Base-by-base conservation (phyloP, 306 rosid genomes). In the Vicia sativa region DNA sequence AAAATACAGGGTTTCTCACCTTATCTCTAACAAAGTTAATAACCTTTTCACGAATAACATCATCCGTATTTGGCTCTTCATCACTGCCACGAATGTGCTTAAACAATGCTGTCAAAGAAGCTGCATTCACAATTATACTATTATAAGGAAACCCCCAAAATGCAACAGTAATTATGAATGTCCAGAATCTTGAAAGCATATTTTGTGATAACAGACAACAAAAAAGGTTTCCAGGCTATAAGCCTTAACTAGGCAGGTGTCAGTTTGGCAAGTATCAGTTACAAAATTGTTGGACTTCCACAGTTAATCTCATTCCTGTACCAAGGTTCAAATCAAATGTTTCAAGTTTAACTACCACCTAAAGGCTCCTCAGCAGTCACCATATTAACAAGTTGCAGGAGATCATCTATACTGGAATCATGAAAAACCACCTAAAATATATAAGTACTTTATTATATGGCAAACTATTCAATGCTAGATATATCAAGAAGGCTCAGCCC, bases 51-150 rank as follows among this genome's bases (percentile, higher is more conserved):
- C 97, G 99, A 45, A 88, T 85, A 72, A 46, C 73, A 56, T 88
- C 97, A 71, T 86, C 92, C 0, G 88, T 62, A 72, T 83, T 86
- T 52, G 85, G 95, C 73, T 88, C 99, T 69, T 85, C 97, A 75
- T 76, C 87, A 77, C 84, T 83, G 23, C 87, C 91, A 3, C 55
- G 23, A 77, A 90, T 78, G 80, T 90, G 97, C 92, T 93, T 93
- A 79, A 93, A 93, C 81, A 93, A 85, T 42, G 92, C 87, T 12
- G 99, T 80, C 96, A 93, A 79, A 12, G 97, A 93, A 81, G 89
- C 97, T 93, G 82, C 87, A 81, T 43, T 48, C 82, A 72, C 79
- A 80, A 83, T 52, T 34, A 71, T 50, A 37, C 68, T 46, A 39
- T 56, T 46, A 74, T 78, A 18, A 78, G 78, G 73, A 67, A 62